A percentile compares a stretch with the other conserved stretches of the same genome.
Evolutionary conservation across 192 early-diverging fungal species (phyloP).

Genomic region (Podila epigama): DNA sequence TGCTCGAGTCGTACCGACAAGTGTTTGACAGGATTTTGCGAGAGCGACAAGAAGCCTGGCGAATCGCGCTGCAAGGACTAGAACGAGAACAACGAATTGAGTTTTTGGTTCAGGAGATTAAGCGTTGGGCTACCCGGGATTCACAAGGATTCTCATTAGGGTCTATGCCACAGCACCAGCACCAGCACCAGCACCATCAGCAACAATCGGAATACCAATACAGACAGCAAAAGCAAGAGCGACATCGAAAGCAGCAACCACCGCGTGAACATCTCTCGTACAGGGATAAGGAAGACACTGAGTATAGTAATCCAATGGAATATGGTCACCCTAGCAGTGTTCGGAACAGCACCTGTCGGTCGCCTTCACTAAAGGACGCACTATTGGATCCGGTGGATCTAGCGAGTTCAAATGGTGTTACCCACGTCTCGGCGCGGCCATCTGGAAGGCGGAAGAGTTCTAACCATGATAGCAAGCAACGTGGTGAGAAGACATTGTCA

Average conservation of each 20-base stretch:
- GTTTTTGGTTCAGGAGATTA: constrained; percentile 28
- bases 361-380: background rate
- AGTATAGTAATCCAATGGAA: background rate
- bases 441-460: background rate
- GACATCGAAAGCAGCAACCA: background rate
- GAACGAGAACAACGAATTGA: constrained; percentile 38
- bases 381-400: background rate
- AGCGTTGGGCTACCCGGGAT: constrained; percentile 18
- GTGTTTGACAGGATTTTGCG: constrained; percentile 23
- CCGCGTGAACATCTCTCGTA: background rate
- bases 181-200: too few relatives aligned
- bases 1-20: constrained; percentile 21
- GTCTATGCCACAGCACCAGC: background rate
- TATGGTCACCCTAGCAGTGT: background rate
- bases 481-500: background rate
- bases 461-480: too few relatives aligned
- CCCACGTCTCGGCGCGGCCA: background rate
- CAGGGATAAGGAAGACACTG: background rate
- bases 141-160: background rate
- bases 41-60: constrained; percentile 20
- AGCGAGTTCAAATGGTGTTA: background rate
- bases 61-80: constrained; percentile 10
- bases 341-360: background rate
- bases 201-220: too few relatives aligned
- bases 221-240: too few relatives aligned